Evolutionary conservation across 495 filamentous ascomycete species (phyloP).

Genomic region (Aspergillus biplanus): DNA sequence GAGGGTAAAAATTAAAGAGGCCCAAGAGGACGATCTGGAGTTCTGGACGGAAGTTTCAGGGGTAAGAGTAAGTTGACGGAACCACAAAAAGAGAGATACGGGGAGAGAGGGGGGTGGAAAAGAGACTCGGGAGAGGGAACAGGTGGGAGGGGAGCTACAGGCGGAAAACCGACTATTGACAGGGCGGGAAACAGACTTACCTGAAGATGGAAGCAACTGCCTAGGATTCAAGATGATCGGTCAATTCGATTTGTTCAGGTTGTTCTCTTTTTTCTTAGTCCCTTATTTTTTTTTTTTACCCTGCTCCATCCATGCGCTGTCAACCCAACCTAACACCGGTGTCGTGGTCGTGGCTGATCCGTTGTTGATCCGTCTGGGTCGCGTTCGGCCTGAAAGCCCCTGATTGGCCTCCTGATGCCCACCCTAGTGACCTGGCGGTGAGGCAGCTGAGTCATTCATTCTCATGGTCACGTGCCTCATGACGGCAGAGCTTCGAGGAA

Average conservation of each 20-base stretch:
- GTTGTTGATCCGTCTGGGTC: constrained; percentile 48
- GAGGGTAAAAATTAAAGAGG: constrained; percentile 26
- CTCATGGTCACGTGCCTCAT: constrained; percentile 25
- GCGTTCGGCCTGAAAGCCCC: constrained; percentile 29
- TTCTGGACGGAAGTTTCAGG: constrained; percentile 35
- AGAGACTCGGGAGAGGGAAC: constrained; percentile 30
- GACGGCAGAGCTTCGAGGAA: constrained; percentile 19
- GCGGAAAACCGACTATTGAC: constrained; percentile 23
- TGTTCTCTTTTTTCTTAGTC: background rate
- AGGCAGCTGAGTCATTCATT: constrained; percentile 31
- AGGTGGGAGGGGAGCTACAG: constrained; percentile 14
- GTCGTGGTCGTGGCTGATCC: constrained; percentile 18
- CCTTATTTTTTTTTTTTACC: constrained; percentile 12
- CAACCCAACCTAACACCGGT: constrained; percentile 21
- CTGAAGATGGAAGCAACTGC: constrained; percentile 33
- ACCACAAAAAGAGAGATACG: constrained; percentile 37
- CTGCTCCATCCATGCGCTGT: constrained; percentile 26
- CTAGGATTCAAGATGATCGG: constrained; percentile 20
- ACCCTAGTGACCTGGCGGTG: constrained; percentile 23
- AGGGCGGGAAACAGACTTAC: constrained; percentile 21
- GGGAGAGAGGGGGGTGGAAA: constrained; percentile 17
- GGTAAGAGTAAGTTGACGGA: constrained; percentile 38
- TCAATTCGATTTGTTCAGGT: constrained; percentile 30
- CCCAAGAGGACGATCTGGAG: constrained; percentile 29
- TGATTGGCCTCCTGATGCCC: constrained; percentile 38